Conservation (phyloP, 1,284 basidiomycete genomes). For the Tilletia indica region DNA sequence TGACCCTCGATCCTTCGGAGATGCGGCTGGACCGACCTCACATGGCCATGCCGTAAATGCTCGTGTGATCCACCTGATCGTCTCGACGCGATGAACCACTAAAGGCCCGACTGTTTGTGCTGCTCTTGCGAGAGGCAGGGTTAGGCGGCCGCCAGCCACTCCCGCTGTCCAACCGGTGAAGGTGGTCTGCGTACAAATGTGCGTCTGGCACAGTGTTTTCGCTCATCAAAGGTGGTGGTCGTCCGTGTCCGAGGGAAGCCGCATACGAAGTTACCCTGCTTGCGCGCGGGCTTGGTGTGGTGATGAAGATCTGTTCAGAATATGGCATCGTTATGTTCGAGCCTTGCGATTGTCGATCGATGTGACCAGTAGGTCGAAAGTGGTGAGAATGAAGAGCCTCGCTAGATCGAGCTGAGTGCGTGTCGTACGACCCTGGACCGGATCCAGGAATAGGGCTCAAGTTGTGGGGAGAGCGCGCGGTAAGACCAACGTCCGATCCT, state of each 20-base stretch:
- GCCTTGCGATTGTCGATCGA: too few relatives aligned
- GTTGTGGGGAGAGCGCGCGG: neutral
- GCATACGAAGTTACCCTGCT: too few relatives aligned
- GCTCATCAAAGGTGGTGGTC: too few relatives aligned
- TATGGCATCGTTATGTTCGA: too few relatives aligned
- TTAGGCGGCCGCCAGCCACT: neutral
- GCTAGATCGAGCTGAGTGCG: conserved; percentile 4
- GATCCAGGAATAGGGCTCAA: neutral
- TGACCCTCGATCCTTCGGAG: neutral
- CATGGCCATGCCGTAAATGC: conserved; percentile 2
- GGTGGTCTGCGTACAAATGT: too few relatives aligned
- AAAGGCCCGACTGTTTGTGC: neutral
- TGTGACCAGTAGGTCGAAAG: neutral
- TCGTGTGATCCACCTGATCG: neutral
- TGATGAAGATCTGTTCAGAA: too few relatives aligned
- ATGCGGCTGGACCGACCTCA: neutral
- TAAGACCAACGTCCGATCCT: too few relatives aligned
- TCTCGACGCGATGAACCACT: neutral
- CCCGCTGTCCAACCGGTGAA: neutral
- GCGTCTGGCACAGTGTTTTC: too few relatives aligned
- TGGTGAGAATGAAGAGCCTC: neutral
- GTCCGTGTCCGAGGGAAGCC: too few relatives aligned
- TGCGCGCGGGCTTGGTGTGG: too few relatives aligned
- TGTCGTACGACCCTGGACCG: conserved; percentile 1
- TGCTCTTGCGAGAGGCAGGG: neutral